Conservation (phyloP, 345 rosid species). For the Theobroma cacao region DNA sequence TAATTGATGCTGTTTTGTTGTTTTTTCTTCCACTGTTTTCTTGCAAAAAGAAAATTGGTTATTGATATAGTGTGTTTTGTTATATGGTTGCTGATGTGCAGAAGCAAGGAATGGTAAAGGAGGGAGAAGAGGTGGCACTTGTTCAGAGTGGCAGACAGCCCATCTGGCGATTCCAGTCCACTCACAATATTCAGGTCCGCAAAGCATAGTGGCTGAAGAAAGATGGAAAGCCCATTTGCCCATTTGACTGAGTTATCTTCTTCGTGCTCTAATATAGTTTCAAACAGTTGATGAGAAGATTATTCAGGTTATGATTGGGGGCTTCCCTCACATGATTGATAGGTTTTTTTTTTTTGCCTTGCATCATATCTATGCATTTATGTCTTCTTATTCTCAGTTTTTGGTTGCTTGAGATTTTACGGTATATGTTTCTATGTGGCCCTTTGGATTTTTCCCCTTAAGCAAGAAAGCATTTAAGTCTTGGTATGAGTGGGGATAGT, state of each 20-base stretch:
- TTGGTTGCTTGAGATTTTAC: not conserved
- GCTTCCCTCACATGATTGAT: not conserved
- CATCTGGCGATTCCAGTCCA: slow-evolving; percentile 94
- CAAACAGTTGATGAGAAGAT: not conserved
- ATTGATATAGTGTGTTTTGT: not conserved
- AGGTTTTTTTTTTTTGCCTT: not conserved
- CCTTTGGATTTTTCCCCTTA: not conserved
- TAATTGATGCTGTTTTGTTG: not conserved
- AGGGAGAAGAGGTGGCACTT: slow-evolving; percentile 92
- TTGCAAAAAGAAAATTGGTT: not conserved
- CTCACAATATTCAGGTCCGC: slow-evolving; percentile 95
- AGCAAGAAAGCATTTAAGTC: not conserved
- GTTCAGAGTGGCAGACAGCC: slow-evolving; percentile 92
- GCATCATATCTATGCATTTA: not conserved
- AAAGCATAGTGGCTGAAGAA: slow-evolving; percentile 44
- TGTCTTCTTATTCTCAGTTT: not conserved
- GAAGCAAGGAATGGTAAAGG: slow-evolving; percentile 95
- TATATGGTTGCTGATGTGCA: slow-evolving; percentile 27
- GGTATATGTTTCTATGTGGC: not conserved
- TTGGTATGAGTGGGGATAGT: not conserved
- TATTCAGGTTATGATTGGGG: not conserved
- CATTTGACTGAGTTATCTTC: not conserved
- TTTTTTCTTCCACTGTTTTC: not conserved
- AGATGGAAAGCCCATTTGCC: not conserved
- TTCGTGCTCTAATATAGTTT: not conserved